Evolutionary conservation across 306 rosid genomes (phyloP).

Genomic region (Morella rubra): DNA sequence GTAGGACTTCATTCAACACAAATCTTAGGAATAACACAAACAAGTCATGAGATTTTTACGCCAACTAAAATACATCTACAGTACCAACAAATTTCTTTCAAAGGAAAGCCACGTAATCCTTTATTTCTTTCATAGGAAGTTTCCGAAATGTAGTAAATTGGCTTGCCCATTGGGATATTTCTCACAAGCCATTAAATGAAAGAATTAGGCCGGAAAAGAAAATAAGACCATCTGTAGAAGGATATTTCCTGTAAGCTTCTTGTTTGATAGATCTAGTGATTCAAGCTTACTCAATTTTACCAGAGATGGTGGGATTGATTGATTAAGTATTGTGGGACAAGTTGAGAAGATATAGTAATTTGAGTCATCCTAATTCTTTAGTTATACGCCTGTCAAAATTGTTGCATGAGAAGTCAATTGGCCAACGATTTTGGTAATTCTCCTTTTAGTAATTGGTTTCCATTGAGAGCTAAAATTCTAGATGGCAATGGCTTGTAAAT

Average conservation of each 20-base stretch:
- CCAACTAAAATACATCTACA: no score
- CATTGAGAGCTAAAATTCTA: constrained; percentile 27
- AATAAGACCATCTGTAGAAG: constrained; percentile 3
- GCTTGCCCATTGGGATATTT: constrained; percentile 30
- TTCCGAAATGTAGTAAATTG: constrained; percentile 32
- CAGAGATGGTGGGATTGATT: constrained; percentile 31
- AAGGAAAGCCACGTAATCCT: constrained; percentile 34
- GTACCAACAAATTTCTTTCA: not conserved
- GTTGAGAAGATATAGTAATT: constrained; percentile 21
- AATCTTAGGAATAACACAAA: no score
- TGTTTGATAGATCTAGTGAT: constrained; percentile 40
- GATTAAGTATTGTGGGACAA: constrained; percentile 24
- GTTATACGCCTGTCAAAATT: constrained; percentile 23
- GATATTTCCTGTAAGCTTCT: constrained; percentile 20
- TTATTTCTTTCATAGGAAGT: constrained; percentile 33
- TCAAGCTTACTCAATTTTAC: constrained; percentile 26
- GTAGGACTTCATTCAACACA: no score
- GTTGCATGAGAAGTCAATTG: constrained; percentile 26
- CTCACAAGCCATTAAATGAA: constrained; percentile 35
- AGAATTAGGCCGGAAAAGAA: constrained; percentile 33
- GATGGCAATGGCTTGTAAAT: constrained; percentile 18
- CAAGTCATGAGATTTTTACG: no score
- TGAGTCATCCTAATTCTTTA: constrained; percentile 17
- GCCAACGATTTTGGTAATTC: constrained; percentile 32
- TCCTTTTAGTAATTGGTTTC: constrained; percentile 29